phyloP scores from a whole-genome alignment of 768 basidiomycete genomes.

The Tulasnella sp. region DNA sequence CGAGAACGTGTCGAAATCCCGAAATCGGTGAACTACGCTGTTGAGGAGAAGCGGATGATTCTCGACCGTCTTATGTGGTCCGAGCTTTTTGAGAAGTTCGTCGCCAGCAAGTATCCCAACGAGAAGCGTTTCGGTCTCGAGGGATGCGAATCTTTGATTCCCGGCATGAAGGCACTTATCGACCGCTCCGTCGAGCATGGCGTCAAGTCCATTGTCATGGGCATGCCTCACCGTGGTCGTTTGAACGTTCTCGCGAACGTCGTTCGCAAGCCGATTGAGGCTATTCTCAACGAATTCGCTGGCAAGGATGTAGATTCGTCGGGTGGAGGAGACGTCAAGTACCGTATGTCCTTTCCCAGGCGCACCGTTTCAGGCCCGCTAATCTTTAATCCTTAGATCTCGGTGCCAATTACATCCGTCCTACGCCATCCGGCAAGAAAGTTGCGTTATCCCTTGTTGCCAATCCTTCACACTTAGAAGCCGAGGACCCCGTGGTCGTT shows the following conservation, averaged over 20 bases:
- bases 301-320: slow-evolving; percentile 68
- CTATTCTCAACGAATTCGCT: slow-evolving; percentile 94
- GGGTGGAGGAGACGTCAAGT: slow-evolving; percentile 97
- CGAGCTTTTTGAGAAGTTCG: slow-evolving; percentile 98
- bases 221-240: slow-evolving; percentile 99
- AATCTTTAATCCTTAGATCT: slow-evolving; percentile 47
- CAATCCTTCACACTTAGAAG: slow-evolving; percentile 97
- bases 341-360: slow-evolving; percentile 44
- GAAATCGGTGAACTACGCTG: slow-evolving; percentile 94
- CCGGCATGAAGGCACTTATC: slow-evolving; percentile 99
- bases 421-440: slow-evolving; percentile 96
- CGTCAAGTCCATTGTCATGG: slow-evolving; percentile 92
- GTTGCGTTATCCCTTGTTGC: slow-evolving; percentile 96
- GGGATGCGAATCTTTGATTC: slow-evolving; percentile 94
- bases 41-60: slow-evolving; percentile 99
- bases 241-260: slow-evolving; percentile 98
- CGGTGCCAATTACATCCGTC: slow-evolving; percentile 97
- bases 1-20: slow-evolving; percentile 93
- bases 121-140: slow-evolving; percentile 99
- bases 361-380: background rate
- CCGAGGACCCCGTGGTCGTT: slow-evolving; percentile 95
- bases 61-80: slow-evolving; percentile 99
- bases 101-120: slow-evolving; percentile 97
- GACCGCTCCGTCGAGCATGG: slow-evolving; percentile 97
- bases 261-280: slow-evolving; percentile 96